Evolutionary conservation across 306 rosid genomes (phyloP).

Genomic region (Argentina anserina): DNA sequence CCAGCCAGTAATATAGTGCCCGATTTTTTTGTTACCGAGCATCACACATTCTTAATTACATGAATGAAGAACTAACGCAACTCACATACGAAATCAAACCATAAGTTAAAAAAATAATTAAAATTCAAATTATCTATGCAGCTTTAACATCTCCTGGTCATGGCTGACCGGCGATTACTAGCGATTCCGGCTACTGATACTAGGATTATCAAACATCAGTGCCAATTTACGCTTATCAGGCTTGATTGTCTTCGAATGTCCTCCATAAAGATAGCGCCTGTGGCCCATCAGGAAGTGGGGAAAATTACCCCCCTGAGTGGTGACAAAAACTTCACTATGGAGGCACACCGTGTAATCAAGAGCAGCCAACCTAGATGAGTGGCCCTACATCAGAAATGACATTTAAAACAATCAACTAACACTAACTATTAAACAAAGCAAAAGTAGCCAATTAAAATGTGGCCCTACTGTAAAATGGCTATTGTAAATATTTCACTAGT

Average conservation of each 20-base stretch:
- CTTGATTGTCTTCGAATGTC: slow-evolving; percentile 89
- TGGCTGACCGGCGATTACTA: no score
- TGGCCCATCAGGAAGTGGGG: slow-evolving; percentile 99
- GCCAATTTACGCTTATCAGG: slow-evolving; percentile 93
- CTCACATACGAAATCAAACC: background rate
- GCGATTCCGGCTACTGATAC: no score
- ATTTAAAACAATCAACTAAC: slow-evolving; percentile 16
- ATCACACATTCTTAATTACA: background rate
- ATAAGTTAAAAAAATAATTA: slow-evolving; percentile 17
- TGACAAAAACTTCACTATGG: slow-evolving; percentile 90
- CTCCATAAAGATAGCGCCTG: slow-evolving; percentile 72
- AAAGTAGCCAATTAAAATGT: slow-evolving; percentile 37
- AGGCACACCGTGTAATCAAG: slow-evolving; percentile 97
- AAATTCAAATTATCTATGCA: no score
- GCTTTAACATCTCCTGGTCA: no score
- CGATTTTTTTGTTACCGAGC: background rate
- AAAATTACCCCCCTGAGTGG: slow-evolving; percentile 96
- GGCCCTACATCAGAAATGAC: slow-evolving; percentile 69
- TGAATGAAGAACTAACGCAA: background rate
- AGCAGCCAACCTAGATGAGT: slow-evolving; percentile 92
- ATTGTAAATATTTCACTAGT: slow-evolving; percentile 18
- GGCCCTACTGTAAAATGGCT: background rate
- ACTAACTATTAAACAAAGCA: background rate
- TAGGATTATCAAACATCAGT: slow-evolving; percentile 61
- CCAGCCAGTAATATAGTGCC: background rate